Evolutionary conservation across 2,329 filamentous ascomycete species (phyloP), one percentile per base, ranked within the genome.

Genomic region (Niveomyces coronatus): DNA sequence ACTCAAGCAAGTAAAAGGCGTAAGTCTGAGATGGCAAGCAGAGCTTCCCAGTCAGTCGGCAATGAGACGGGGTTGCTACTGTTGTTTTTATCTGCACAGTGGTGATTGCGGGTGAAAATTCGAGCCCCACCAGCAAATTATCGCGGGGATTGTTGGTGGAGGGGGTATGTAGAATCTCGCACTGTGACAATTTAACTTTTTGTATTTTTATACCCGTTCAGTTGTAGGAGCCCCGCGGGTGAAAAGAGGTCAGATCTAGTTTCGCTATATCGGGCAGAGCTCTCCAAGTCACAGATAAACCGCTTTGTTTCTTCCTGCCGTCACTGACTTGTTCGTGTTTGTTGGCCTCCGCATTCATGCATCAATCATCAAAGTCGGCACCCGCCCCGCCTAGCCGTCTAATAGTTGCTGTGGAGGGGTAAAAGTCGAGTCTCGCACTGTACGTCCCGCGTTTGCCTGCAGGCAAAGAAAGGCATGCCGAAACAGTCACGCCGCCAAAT

Each of bases 41-140:
- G 30, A 30, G 24, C 13, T n/a, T n/a, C n/a, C n/a, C n/a, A 4
- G 8, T 37, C 23, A 33, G n/a, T 41, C 39, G 16, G 39, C 29
- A 23, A 32, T 37, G 32, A 30, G 37, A 37, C 18, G 29, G 35
- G 37, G 34, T n/a, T n/a, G n/a, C n/a, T n/a, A n/a, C 31, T 38
- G 33, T 16, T 35, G 19, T 32, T 37, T 36, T 26, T 34, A 30
- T 31, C 46, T 50, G 50, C 51, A 46, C 50, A 51, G 46, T 39
- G 23, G 40, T 22, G 44, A 44, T 40, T 46, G 49, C 54, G 51
- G 55, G 53, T 56, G 55, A 60, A 61, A 62, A 58, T 60, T 61
- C 51, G 43, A 49, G 55, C 59, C 60, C 60, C 60, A 61, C 58
- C 45, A 57, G 57, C 56, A 58, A 52, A 52, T 49, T 22, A 28